Evolutionary conservation across 1,139 yeast genomes (phyloP), one percentile per base, ranked within the genome.

Genomic region (Meyerozyma athensensis): DNA sequence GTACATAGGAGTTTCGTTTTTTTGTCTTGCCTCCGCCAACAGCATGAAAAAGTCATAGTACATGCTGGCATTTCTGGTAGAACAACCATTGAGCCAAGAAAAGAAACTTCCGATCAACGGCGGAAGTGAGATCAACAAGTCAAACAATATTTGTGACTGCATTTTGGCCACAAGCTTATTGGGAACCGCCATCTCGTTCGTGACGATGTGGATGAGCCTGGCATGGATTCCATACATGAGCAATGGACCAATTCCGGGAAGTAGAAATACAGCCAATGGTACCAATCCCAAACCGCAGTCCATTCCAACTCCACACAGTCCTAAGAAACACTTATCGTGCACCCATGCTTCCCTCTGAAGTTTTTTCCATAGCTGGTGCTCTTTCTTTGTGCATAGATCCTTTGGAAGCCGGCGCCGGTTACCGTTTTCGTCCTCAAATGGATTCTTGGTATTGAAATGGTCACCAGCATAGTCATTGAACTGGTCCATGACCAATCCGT

Each of bases 11-110:
- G 19, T 4, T 9, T 17, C 18, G 20, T 28, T 28, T 17, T 28
- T 14, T 13, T 16, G 14, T 17, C 72, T 53, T 34, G 62, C 61
- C 23, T 63, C 47, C 0, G 72, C 67, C 39, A 64, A 48, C 36
- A 64, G 59, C n/a, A 59, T 56, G 36, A 77, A 54, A 42, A 64
- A 67, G 19, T 68, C 71, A 54, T 79, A 87, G 6, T 86, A 69
- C 50, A 86, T 52, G 0, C 89, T 87, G 0, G 96, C 95, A 58
- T 89, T 90, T 50, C 96, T 65, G 0, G 96, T 85, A n/a, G 95
- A 85, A 52, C 96, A 85, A 1, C 81, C 85, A 56, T 86, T 77
- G 57, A 90, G 46, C 89, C 95, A 90, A 10, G 86, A 68, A 42
- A 87, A 74, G 34, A 87, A 60, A 3, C 79, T 68, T 1, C 97